phyloP scores from a whole-genome alignment of 257 asterid genomes.

The Solanum infundibuliforme region DNA sequence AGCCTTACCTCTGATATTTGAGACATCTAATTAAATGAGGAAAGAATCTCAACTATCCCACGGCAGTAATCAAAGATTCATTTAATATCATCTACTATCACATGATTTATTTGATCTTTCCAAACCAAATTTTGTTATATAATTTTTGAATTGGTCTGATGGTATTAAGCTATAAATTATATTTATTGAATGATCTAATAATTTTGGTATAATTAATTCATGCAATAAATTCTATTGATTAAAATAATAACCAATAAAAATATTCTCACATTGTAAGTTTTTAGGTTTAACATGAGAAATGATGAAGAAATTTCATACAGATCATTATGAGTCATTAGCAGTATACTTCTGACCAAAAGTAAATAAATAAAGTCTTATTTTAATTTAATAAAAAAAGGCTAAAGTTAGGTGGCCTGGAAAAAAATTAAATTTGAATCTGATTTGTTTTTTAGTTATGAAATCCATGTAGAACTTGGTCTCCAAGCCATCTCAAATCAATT shows the following conservation, averaged over 20 bases:
- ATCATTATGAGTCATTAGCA: neutral
- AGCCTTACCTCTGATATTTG: accelerated
- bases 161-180: too few relatives aligned
- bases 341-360: neutral
- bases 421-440: neutral
- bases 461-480: neutral
- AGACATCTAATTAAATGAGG: neutral
- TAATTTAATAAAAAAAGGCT: neutral
- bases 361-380: neutral
- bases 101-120: neutral
- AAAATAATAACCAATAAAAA: neutral
- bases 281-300: neutral
- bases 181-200: too few relatives aligned
- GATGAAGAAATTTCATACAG: neutral
- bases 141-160: neutral
- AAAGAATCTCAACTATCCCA: neutral
- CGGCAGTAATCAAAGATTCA: neutral
- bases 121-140: too few relatives aligned
- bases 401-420: neutral
- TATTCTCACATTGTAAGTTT: neutral
- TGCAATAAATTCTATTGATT: neutral
- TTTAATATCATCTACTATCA: neutral
- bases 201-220: neutral
- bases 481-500: too few relatives aligned
- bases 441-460: neutral